Conservation (phyloP, 805 yeast genomes). For the Limtongia smithiae region DNA sequence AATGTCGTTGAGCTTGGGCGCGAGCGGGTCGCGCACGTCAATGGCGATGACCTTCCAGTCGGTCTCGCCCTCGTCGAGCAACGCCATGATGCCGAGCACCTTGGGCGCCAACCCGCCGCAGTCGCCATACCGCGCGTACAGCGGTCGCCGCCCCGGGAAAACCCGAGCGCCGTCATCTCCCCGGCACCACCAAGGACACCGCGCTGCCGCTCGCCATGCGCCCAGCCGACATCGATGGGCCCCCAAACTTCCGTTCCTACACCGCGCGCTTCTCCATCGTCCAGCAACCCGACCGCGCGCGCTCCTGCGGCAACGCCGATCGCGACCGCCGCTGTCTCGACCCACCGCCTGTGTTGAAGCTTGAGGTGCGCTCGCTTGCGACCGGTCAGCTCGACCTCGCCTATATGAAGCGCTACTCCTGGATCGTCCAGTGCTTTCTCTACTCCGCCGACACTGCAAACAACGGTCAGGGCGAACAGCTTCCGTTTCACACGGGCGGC, state of each 20-base stretch:
- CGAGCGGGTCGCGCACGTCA: too few relatives aligned
- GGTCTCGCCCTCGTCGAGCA: too few relatives aligned
- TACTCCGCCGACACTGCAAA: constrained; percentile 9
- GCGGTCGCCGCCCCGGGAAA: background rate
- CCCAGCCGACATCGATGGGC: constrained; percentile 22
- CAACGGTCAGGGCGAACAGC: background rate
- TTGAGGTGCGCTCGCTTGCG: constrained; percentile 15
- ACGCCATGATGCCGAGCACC: too few relatives aligned
- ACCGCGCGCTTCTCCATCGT: constrained; percentile 17
- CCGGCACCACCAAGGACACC: background rate
- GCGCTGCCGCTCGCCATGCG: constrained; percentile 4
- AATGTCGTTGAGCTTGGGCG: too few relatives aligned
- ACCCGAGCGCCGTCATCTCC: background rate
- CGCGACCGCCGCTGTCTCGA: constrained; percentile 29
- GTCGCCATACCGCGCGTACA: background rate
- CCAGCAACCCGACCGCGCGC: constrained; percentile 30
- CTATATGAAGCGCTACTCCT: constrained; percentile 23
- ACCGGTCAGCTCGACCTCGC: constrained; percentile 12
- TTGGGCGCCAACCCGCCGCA: too few relatives aligned
- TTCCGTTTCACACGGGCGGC: constrained; percentile 3
- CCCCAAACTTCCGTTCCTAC: constrained; percentile 14
- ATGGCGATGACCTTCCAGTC: too few relatives aligned
- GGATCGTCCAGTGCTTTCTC: constrained; percentile 24
- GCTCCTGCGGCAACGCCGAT: constrained; percentile 29
- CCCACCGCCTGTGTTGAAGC: constrained; percentile 29